phyloP scores from a whole-genome alignment of 257 asterid genomes.

The Rehmannia glutinosa region DNA sequence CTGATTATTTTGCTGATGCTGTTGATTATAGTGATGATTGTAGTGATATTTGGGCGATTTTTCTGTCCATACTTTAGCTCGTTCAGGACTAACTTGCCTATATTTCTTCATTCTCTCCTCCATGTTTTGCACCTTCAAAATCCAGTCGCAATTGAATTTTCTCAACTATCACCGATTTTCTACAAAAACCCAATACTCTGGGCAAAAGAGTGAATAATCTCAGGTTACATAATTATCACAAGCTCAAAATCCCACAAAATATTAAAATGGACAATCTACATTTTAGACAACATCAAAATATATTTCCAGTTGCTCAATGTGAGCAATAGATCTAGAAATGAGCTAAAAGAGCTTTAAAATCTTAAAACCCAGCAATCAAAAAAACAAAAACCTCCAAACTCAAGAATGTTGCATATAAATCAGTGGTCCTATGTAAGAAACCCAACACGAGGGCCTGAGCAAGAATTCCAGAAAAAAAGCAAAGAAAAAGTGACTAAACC shows the following conservation, averaged over 20 bases:
- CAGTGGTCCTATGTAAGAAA: neutral
- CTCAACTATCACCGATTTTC: neutral
- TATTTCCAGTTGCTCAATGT: neutral
- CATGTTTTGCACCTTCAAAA: constrained; percentile 23
- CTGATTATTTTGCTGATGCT: constrained; percentile 29
- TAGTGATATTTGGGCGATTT: constrained; percentile 78
- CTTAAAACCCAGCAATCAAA: neutral
- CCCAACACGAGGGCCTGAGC: constrained; percentile 3
- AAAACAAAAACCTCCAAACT: neutral
- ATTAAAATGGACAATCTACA: neutral
- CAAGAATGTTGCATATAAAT: neutral
- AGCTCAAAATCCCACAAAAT: neutral
- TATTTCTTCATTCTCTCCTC: constrained; percentile 64
- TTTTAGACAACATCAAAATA: neutral
- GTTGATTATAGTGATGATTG: constrained; percentile 29
- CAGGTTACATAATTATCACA: no score
- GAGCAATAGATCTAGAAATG: constrained; percentile 23
- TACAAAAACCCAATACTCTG: neutral
- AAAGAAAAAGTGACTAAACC: neutral
- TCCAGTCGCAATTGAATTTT: constrained; percentile 8
- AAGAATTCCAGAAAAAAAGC: neutral
- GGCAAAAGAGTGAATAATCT: no score
- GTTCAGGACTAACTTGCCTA: constrained; percentile 70
- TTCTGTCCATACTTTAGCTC: constrained; percentile 94
- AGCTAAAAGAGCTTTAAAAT: constrained; percentile 11